Conservation (phyloP, 176 grass and related monocot genomes). For the Oryza officinalis region DNA sequence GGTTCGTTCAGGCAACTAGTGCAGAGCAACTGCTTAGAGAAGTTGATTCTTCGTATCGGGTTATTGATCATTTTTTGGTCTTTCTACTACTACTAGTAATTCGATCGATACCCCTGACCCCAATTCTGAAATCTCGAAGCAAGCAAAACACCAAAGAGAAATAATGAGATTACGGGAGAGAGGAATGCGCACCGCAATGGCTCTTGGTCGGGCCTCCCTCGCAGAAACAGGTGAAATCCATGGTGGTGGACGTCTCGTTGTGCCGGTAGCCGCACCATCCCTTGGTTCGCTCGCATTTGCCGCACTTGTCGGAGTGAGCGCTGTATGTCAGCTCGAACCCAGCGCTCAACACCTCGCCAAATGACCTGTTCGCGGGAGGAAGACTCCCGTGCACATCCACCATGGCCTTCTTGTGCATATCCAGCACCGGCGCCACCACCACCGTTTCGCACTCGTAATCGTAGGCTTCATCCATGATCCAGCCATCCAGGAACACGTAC, state of each 20-base stretch:
- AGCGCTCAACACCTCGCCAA: neutral
- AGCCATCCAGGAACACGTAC: neutral
- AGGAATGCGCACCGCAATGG: neutral
- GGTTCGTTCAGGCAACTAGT: neutral
- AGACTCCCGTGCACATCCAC: accelerated
- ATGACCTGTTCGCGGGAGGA: neutral
- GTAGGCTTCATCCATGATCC: neutral
- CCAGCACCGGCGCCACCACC: constrained; percentile 47
- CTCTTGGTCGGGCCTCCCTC: neutral
- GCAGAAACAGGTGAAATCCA: constrained; percentile 48
- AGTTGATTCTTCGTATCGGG: neutral
- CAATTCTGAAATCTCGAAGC: neutral
- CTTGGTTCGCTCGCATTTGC: constrained; percentile 21
- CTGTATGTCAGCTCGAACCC: constrained; percentile 42
- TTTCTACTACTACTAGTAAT: neutral
- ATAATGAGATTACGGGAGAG: neutral
- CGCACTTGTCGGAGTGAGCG: neutral
- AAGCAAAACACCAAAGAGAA: neutral
- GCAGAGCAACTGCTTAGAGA: neutral
- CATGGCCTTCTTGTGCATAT: neutral
- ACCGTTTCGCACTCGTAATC: constrained; percentile 35
- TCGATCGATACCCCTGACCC: neutral
- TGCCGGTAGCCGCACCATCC: constrained; percentile 54
- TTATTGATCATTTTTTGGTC: neutral
- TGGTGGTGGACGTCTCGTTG: neutral